Conservation (phyloP, 441 rosid genomes). For the Pelargonium australe region DNA sequence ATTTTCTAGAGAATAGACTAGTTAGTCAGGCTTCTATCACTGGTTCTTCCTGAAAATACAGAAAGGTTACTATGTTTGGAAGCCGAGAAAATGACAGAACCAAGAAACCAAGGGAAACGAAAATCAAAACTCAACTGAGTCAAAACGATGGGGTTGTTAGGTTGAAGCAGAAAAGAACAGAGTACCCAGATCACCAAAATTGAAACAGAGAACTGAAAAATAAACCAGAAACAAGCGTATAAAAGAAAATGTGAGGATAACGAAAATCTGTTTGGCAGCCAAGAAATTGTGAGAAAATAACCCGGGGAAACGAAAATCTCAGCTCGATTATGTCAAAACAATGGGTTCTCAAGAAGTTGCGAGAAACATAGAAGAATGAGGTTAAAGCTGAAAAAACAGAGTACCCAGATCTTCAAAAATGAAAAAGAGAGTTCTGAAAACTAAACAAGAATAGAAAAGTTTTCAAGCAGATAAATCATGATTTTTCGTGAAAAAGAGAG, state of each 20-base stretch:
- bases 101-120: conserved; percentile 4
- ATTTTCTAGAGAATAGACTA: conserved; percentile 24
- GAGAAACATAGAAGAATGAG: not conserved
- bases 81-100: conserved; percentile 18
- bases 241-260: too few species aligned
- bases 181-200: too few species aligned
- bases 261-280: too few species aligned
- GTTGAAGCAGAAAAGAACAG: too few species aligned
- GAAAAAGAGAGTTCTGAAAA: not conserved
- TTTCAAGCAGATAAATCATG: not conserved
- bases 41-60: conserved; percentile 17
- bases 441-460: not conserved
- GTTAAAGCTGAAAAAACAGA: conserved; percentile 3
- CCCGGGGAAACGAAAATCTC: not conserved
- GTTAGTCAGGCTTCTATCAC: not conserved
- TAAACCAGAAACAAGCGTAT: too few species aligned
- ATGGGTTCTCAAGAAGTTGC: conserved; percentile 2
- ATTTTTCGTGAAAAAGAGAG: not conserved
- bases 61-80: conserved; percentile 21
- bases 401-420: not conserved
- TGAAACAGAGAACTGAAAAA: too few species aligned
- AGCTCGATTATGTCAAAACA: not conserved
- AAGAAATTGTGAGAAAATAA: too few species aligned
- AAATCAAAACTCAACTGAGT: not conserved
- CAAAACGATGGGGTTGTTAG: not conserved